These are phyloP conservation scores for Chlamydomonas asymmetrica DNA, from an alignment of 139 green algal genomes.

Conservation along the genomic window DNA sequence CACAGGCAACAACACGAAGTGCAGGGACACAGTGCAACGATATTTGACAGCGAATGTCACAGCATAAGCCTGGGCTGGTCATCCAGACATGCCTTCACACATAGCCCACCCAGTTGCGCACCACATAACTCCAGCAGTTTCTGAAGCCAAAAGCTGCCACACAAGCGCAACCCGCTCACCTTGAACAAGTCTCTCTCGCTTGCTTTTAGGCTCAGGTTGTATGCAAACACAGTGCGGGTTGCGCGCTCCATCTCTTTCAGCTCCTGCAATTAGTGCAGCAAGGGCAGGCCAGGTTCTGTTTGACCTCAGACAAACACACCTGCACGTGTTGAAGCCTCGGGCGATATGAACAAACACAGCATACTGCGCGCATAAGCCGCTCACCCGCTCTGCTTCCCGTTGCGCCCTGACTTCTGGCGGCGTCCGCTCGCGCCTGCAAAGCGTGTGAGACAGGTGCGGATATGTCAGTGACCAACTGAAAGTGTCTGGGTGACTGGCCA, in stretches of 20 bases:
- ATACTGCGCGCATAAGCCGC: conserved; percentile 48
- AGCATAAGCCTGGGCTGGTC: too few relatives aligned
- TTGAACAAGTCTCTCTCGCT: conserved; percentile 73
- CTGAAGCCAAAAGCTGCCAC: too few relatives aligned
- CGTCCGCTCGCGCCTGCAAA: conserved; percentile 41
- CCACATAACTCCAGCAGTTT: too few relatives aligned
- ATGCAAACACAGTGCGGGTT: conserved; percentile 87
- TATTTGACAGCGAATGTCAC: too few relatives aligned
- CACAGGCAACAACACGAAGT: too few relatives aligned
- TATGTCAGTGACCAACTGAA: neutral
- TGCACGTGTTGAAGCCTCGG: neutral
- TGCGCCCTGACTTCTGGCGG: conserved; percentile 65
- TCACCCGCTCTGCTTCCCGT: conserved; percentile 63
- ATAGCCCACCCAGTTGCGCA: neutral
- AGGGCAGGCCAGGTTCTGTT: neutral
- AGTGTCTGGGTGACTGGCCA: neutral
- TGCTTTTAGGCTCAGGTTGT: conserved; percentile 82
- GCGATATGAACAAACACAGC: too few relatives aligned
- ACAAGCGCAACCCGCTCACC: neutral
- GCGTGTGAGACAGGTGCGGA: neutral
- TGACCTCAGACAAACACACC: neutral
- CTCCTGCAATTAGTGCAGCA: conserved; percentile 23
- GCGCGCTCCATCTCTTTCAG: conserved; percentile 78
- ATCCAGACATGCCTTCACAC: neutral
- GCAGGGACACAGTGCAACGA: too few relatives aligned